Percentiles rank a stretch among this genome's conserved stretches.
phyloP scores from a whole-genome alignment of 2,329 filamentous ascomycete genomes.

The Lachnellula willkommii region DNA sequence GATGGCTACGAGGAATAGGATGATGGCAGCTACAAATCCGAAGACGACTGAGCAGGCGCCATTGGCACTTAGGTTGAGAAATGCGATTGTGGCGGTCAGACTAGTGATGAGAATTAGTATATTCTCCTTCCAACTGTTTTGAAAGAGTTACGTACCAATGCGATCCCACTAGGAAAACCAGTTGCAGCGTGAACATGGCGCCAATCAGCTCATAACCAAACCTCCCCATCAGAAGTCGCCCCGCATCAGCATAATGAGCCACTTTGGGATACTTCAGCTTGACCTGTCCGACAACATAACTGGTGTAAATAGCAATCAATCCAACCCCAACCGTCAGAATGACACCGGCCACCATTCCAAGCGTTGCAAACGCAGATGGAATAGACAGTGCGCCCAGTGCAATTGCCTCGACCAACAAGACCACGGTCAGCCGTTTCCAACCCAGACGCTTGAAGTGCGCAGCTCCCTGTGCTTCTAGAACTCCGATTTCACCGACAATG shows the following conservation, averaged over 20 bases:
- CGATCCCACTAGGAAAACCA: constrained; percentile 57
- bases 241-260: constrained; percentile 45
- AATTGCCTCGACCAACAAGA: constrained; percentile 46
- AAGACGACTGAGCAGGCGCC: constrained; percentile 52
- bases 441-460: constrained; percentile 28
- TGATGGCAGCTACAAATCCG: constrained; percentile 43
- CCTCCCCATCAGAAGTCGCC: constrained; percentile 46
- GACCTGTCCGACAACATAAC: constrained; percentile 36
- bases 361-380: constrained; percentile 22
- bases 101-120: not conserved
- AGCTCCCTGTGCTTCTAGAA: constrained; percentile 14
- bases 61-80: constrained; percentile 51
- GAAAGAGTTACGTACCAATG: constrained; percentile 37
- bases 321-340: constrained; percentile 22
- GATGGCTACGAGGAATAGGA: constrained; percentile 49
- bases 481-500: constrained; percentile 13
- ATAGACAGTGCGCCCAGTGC: constrained; percentile 34
- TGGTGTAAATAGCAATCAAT: constrained; percentile 38
- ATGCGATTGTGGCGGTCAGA: constrained; percentile 54
- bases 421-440: constrained; percentile 46
- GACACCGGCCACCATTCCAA: constrained; percentile 26
- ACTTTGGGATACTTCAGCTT: constrained; percentile 26
- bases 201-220: constrained; percentile 49
- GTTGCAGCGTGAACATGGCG: constrained; percentile 45
- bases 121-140: not conserved